Evolutionary conservation across 306 rosid genomes (phyloP).

Genomic region (Quillaja saponaria): DNA sequence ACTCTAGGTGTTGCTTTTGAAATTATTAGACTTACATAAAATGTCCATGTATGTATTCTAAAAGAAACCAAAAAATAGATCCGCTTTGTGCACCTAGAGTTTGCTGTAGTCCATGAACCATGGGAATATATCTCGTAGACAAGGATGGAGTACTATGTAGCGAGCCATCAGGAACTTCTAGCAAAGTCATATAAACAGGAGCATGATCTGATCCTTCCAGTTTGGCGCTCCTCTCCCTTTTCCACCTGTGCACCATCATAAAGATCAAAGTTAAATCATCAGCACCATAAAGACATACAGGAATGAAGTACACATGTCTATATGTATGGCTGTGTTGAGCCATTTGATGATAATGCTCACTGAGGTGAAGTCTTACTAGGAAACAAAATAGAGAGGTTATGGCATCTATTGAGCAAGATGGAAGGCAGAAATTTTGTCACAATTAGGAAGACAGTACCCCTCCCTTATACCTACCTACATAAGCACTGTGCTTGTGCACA

Average conservation of each 20-base stretch:
- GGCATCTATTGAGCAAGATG: neutral
- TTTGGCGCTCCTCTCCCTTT: conserved; percentile 68
- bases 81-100: conserved; percentile 60
- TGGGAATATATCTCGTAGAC: conserved; percentile 84
- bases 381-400: neutral
- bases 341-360: conserved; percentile 4
- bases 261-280: conserved; percentile 23
- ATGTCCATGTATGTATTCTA: conserved; percentile 3
- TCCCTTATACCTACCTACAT: too few species aligned
- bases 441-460: neutral
- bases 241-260: conserved; percentile 57
- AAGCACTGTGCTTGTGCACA: too few species aligned
- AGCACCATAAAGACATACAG: conserved; percentile 24
- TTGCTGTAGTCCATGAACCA: conserved; percentile 81
- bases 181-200: conserved; percentile 65
- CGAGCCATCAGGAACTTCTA: conserved; percentile 60
- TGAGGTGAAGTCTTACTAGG: neutral
- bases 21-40: neutral
- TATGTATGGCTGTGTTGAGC: conserved; percentile 20
- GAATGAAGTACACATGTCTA: conserved; percentile 3
- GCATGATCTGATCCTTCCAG: conserved; percentile 99
- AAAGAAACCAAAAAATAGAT: neutral
- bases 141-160: conserved; percentile 75
- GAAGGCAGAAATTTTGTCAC: neutral
- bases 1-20: too few species aligned